phyloP scores from a whole-genome alignment of 352 stramenopile species.

The Globisporangium orthogonon region DNA sequence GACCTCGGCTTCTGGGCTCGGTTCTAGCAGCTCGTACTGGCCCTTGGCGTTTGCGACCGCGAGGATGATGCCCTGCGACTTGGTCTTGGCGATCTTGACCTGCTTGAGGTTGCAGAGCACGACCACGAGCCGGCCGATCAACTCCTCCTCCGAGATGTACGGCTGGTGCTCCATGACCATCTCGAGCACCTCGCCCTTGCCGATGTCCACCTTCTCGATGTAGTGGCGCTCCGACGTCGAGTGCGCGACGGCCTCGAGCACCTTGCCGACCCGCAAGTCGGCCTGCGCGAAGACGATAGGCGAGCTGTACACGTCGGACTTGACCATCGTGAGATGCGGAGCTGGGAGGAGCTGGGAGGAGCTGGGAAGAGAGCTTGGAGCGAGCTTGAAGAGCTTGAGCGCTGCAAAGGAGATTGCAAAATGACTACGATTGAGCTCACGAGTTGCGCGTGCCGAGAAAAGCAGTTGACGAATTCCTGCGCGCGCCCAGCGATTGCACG shows the following conservation, averaged over 20 bases:
- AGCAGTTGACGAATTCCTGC: too few species aligned
- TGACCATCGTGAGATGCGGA: slow-evolving; percentile 43
- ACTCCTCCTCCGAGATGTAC: slow-evolving; percentile 68
- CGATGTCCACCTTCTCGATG: slow-evolving; percentile 69
- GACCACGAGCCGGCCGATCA: slow-evolving; percentile 61
- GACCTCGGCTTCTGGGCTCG: slow-evolving; percentile 49
- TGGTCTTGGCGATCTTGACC: slow-evolving; percentile 58
- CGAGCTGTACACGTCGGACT: slow-evolving; percentile 71
- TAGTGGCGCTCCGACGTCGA: slow-evolving; percentile 69
- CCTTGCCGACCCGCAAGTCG: slow-evolving; percentile 65
- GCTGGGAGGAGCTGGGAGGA: not conserved
- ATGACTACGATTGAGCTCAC: not conserved
- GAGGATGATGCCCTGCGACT: slow-evolving; percentile 62
- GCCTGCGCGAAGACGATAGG: slow-evolving; percentile 64
- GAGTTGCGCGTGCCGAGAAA: too few species aligned
- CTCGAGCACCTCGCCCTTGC: slow-evolving; percentile 63
- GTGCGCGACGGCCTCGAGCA: slow-evolving; percentile 59
- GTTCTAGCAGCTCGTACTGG: slow-evolving; percentile 55
- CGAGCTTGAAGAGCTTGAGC: slow-evolving; percentile 1
- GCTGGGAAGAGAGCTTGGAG: slow-evolving; percentile 1
- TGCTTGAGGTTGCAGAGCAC: slow-evolving; percentile 76
- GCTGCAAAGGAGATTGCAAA: not conserved
- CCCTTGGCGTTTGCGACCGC: slow-evolving; percentile 45
- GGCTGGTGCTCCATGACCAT: slow-evolving; percentile 78
- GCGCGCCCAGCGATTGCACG: too few species aligned